Conservation (phyloP, 2,329 filamentous ascomycete genomes). For the Tolypocladium ophioglossoides region DNA sequence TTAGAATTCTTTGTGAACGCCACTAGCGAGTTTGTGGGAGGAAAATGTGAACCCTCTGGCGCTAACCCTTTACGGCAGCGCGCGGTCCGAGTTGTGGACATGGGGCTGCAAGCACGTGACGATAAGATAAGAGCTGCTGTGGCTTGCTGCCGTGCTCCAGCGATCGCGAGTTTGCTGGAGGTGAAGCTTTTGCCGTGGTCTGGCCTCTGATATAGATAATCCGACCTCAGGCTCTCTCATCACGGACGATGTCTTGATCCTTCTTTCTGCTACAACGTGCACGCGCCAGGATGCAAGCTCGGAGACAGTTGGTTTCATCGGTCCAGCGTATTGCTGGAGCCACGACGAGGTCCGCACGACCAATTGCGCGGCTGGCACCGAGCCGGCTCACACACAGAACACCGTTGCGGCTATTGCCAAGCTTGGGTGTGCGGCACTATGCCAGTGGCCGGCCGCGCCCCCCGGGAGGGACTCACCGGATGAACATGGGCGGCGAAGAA, state of each 20-base stretch:
- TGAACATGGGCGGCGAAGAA: conserved; percentile 68
- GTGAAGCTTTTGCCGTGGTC: background rate
- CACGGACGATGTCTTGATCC: background rate
- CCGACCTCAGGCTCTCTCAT: background rate
- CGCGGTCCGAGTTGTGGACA: conserved; percentile 11
- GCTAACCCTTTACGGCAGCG: conserved; percentile 20
- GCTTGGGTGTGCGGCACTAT: conserved; percentile 39
- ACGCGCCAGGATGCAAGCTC: conserved; percentile 28
- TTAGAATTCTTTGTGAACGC: conserved; percentile 31
- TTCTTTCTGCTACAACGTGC: background rate
- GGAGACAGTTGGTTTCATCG: conserved; percentile 26
- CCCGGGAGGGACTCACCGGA: conserved; percentile 84
- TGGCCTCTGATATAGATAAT: background rate
- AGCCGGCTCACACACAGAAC: conserved; percentile 11
- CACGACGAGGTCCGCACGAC: conserved; percentile 16
- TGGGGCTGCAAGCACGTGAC: conserved; percentile 26
- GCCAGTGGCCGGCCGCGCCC: conserved; percentile 71
- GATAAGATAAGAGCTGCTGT: conserved; percentile 17
- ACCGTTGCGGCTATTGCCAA: conserved; percentile 24
- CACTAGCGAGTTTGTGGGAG: conserved; percentile 32
- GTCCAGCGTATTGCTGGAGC: conserved; percentile 26
- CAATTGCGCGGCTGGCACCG: conserved; percentile 15
- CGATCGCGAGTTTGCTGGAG: conserved; percentile 13
- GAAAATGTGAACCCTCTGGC: conserved; percentile 32
- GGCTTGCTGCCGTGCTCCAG: conserved; percentile 11